These are phyloP conservation scores for Ophiostoma sp. DNA, from an alignment of 2,329 filamentous ascomycete genomes.

Conservation along the genomic window DNA sequence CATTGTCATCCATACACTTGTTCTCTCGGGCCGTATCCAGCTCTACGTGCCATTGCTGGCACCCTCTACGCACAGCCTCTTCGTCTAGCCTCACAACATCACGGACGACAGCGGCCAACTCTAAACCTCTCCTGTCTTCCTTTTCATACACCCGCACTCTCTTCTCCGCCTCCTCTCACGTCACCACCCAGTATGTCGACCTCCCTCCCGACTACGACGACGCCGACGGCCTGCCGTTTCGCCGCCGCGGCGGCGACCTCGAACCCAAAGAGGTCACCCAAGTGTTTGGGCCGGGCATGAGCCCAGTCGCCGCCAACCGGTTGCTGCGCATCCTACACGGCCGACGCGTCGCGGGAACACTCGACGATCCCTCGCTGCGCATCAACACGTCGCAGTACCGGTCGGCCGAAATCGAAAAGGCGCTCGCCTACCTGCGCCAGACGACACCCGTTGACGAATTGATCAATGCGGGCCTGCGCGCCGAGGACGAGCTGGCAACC, in stretches of 20 bases:
- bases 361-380: slow-evolving; percentile 57
- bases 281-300: slow-evolving; percentile 54
- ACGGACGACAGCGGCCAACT: background rate
- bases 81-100: background rate
- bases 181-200: slow-evolving; percentile 57
- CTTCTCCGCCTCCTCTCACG: slow-evolving; percentile 35
- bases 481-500: slow-evolving; percentile 61
- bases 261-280: slow-evolving; percentile 46
- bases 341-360: slow-evolving; percentile 62
- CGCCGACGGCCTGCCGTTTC: slow-evolving; percentile 55
- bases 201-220: slow-evolving; percentile 61
- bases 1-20: background rate
- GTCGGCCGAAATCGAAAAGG: slow-evolving; percentile 45
- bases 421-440: slow-evolving; percentile 56
- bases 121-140: background rate
- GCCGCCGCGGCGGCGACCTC: slow-evolving; percentile 48
- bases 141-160: slow-evolving; percentile 31
- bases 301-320: slow-evolving; percentile 49
- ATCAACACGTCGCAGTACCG: slow-evolving; percentile 50
- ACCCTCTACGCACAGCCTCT: background rate
- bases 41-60: background rate
- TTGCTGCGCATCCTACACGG: slow-evolving; percentile 62
- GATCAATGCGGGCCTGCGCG: slow-evolving; percentile 59
- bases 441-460: slow-evolving; percentile 60
- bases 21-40: background rate